Conservation (phyloP, 352 stramenopile genomes). For the Halophytophthora polymorphica region DNA sequence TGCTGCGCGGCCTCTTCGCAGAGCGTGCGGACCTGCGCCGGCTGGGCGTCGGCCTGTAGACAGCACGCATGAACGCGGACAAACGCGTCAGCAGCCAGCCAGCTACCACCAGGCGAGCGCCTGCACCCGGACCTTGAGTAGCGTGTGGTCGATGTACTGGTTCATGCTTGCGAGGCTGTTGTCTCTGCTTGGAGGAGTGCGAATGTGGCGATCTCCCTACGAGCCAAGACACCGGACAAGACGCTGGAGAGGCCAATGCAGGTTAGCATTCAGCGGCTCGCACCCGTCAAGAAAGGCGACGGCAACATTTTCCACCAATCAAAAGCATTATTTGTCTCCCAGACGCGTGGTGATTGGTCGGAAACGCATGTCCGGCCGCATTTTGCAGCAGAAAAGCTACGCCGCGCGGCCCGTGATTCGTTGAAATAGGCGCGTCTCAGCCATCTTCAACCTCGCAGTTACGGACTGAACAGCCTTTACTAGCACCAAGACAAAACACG, state of each 20-base stretch:
- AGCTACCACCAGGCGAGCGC: not conserved
- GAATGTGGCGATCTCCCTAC: not conserved
- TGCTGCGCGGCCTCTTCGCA: constrained; percentile 69
- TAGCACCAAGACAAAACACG: constrained; percentile 8
- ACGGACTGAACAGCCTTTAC: too few species aligned
- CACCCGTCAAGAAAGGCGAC: not conserved
- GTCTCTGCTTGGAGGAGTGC: constrained; percentile 8
- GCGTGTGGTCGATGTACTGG: constrained; percentile 74
- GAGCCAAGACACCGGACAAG: constrained; percentile 5
- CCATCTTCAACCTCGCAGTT: constrained; percentile 4
- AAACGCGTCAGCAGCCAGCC: constrained; percentile 1
- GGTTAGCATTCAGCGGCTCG: constrained; percentile 30
- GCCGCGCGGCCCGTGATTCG: constrained; percentile 4
- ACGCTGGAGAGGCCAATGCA: not conserved
- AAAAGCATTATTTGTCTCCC: constrained; percentile 3
- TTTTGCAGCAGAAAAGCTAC: constrained; percentile 6
- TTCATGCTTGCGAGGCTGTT: constrained; percentile 29
- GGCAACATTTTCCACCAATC: constrained; percentile 14
- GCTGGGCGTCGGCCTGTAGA: constrained; percentile 54
- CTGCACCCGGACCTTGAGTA: constrained; percentile 54
- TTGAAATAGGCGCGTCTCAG: constrained; percentile 1
- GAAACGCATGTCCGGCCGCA: constrained; percentile 1
- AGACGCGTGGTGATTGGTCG: constrained; percentile 5
- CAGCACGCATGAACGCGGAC: constrained; percentile 7
- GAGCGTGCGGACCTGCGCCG: constrained; percentile 57